Conservation (phyloP, 768 basidiomycete genomes). For the Leucosporidium scottii region DNA sequence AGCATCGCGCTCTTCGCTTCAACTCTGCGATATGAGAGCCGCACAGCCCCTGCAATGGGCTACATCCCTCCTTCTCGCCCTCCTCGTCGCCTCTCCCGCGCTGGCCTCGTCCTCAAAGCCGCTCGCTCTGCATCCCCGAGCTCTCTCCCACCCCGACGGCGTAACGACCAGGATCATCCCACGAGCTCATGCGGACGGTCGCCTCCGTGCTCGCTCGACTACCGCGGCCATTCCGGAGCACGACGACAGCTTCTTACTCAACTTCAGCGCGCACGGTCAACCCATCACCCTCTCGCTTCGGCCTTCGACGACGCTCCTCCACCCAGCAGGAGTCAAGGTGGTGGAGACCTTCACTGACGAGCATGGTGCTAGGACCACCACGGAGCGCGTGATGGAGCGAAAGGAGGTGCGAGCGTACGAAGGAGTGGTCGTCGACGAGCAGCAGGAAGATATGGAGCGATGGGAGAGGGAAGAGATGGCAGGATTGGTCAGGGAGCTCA, state of each 20-base stretch:
- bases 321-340: conserved; percentile 6
- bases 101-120: too few relatives aligned
- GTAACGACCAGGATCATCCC: not conserved
- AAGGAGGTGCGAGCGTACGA: conserved; percentile 23
- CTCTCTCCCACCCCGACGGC: not conserved
- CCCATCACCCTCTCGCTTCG: conserved; percentile 15
- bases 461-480: conserved; percentile 22
- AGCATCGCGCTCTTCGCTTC: too few relatives aligned
- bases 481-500: conserved; percentile 4
- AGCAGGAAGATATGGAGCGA: conserved; percentile 2
- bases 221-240: not conserved
- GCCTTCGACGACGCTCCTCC: conserved; percentile 19
- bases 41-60: too few relatives aligned
- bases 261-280: conserved; percentile 8
- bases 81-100: too few relatives aligned
- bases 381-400: conserved; percentile 4
- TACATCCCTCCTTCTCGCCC: too few relatives aligned
- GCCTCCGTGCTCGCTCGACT: not conserved
- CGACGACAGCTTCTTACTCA: conserved; percentile 26
- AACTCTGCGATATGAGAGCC: too few relatives aligned
- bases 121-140: too few relatives aligned
- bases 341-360: conserved; percentile 6
- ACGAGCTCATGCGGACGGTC: not conserved
- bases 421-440: conserved; percentile 21
- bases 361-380: conserved; percentile 1